phyloP scores from a whole-genome alignment of 805 yeast genomes.

The Sungouiella thailandica region DNA sequence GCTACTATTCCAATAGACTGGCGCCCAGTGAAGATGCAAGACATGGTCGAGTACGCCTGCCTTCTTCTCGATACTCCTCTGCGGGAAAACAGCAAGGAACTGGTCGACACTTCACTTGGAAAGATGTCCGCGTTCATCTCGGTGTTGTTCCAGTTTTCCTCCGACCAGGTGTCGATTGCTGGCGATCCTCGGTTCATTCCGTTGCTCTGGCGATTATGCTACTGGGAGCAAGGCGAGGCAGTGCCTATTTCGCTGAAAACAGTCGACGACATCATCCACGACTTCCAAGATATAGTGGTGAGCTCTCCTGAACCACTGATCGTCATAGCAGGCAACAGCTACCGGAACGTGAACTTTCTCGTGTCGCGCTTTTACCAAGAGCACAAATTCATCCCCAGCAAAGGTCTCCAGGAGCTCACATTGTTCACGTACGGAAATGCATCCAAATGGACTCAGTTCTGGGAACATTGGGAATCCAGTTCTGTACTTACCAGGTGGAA shows the following conservation, averaged over 20 bases:
- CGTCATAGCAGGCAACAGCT: constrained; percentile 22
- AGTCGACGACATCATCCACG: constrained; percentile 20
- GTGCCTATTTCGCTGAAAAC: constrained; percentile 19
- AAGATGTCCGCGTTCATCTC: constrained; percentile 25
- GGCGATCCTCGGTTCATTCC: constrained; percentile 26
- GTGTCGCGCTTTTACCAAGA: constrained; percentile 21
- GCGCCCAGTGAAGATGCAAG: constrained; percentile 19
- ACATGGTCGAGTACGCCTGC: constrained; percentile 27
- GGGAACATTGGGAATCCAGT: constrained; percentile 33
- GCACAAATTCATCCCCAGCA: constrained; percentile 8
- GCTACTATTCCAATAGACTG: constrained; percentile 8
- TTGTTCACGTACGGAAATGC: constrained; percentile 36
- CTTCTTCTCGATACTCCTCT: constrained; percentile 32
- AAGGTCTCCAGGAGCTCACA: constrained; percentile 27
- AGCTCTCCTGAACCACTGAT: constrained; percentile 4
- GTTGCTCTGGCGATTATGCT: constrained; percentile 31
- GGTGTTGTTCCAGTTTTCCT: constrained; percentile 22
- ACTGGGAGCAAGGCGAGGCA: constrained; percentile 9
- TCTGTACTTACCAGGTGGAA: constrained; percentile 4
- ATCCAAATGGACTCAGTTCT: constrained; percentile 33
- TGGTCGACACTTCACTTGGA: constrained; percentile 19
- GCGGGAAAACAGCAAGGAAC: constrained; percentile 6
- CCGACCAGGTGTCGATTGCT: constrained; percentile 20
- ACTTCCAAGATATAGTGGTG: constrained; percentile 7
- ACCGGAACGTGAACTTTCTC: constrained; percentile 26